Conservation (phyloP, 225 moss, liverwort and hornwort genomes). For the Physcomitrium patens region DNA sequence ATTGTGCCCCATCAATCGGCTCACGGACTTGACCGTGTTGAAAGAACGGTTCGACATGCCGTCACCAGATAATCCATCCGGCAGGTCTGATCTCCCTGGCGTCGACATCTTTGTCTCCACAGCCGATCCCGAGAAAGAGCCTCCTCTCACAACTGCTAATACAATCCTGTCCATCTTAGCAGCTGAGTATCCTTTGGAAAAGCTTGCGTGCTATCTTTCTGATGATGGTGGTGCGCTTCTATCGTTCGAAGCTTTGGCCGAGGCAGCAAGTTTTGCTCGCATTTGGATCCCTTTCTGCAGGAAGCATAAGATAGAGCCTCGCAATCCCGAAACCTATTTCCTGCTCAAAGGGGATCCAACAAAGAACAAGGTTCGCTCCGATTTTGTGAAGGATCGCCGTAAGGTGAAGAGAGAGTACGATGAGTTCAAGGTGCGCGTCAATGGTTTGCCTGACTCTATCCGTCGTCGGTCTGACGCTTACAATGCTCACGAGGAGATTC, state of each 20-base stretch:
- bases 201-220: constrained; percentile 61
- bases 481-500: constrained; percentile 79
- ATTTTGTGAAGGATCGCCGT: constrained; percentile 79
- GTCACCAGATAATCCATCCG: constrained; percentile 55
- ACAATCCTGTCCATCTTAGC: constrained; percentile 66
- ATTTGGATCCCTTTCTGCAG: constrained; percentile 82
- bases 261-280: constrained; percentile 81
- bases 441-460: constrained; percentile 72
- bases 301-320: constrained; percentile 79
- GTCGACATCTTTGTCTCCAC: constrained; percentile 71
- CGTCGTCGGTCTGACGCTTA: constrained; percentile 80
- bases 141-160: constrained; percentile 60
- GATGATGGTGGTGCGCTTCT: constrained; percentile 76
- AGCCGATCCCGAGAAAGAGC: constrained; percentile 70
- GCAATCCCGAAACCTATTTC: constrained; percentile 78
- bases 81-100: constrained; percentile 67
- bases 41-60: constrained; percentile 72
- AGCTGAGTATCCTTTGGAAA: constrained; percentile 65
- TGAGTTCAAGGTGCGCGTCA: constrained; percentile 79
- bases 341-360: constrained; percentile 70
- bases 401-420: constrained; percentile 86
- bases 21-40: constrained; percentile 74
- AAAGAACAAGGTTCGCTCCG: constrained; percentile 68
- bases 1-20: constrained; percentile 79
- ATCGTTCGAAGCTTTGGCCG: constrained; percentile 71